Evolutionary conservation across 2,329 filamentous ascomycete species (phyloP).

Genomic region (Hansfordia pulvinata): DNA sequence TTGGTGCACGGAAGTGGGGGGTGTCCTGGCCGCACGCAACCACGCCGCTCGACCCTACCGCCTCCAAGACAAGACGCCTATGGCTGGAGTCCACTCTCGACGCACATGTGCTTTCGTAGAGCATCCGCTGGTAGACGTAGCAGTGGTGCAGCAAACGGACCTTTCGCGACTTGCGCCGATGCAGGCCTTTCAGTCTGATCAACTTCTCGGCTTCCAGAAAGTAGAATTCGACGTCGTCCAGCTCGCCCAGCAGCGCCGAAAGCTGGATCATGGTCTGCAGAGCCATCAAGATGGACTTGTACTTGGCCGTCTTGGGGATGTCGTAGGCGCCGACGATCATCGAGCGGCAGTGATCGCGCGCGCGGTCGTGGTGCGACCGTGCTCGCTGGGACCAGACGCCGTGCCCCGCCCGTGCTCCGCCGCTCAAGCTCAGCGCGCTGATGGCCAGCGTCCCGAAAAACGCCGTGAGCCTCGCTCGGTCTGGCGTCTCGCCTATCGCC

Average conservation of each 20-base stretch:
- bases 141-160: conserved; percentile 26
- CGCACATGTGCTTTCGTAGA: conserved; percentile 23
- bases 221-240: conserved; percentile 20
- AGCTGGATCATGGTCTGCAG: conserved; percentile 24
- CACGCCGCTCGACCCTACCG: conserved; percentile 8
- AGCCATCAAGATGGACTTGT: conserved; percentile 25
- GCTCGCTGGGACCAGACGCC: conserved; percentile 17
- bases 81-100: conserved; percentile 6
- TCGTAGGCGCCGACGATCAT: conserved; percentile 18
- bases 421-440: conserved; percentile 22
- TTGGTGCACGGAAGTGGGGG: conserved; percentile 16
- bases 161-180: conserved; percentile 22
- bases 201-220: conserved; percentile 25
- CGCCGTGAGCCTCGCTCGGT: conserved; percentile 19
- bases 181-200: conserved; percentile 21
- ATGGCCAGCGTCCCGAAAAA: conserved; percentile 23
- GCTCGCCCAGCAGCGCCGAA: conserved; percentile 18
- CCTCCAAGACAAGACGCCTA: conserved; percentile 7
- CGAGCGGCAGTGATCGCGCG: too few species aligned
- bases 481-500: conserved; percentile 18
- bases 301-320: conserved; percentile 20
- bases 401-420: conserved; percentile 10
- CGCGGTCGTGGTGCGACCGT: conserved; percentile 12
- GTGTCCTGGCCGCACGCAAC: conserved; percentile 11
- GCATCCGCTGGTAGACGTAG: conserved; percentile 22